Base-by-base conservation (phyloP, 352 stramenopile genomes). In the Phytophthora agathidicida region DNA sequence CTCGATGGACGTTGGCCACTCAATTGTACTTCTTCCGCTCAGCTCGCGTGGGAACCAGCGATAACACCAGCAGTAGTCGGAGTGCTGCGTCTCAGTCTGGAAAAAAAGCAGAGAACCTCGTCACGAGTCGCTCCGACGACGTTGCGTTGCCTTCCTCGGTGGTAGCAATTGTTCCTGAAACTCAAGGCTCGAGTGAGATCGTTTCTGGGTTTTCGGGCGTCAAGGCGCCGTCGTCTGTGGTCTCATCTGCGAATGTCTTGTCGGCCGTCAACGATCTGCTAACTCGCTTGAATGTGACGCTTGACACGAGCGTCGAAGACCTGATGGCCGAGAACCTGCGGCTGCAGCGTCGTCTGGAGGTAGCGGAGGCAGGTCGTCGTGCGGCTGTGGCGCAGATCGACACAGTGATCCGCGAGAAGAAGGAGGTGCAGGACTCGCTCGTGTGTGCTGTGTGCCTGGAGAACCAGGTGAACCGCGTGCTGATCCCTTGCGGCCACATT, bases 401-500 rank as follows among this genome's bases (percentile, higher is more conserved):
- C 36, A 65, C 74, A 5, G 82, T 76, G 17, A 73, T 89, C 20
- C 78, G 80, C 35, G 79, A 91, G 47, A 89, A 86, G 58, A 91
- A 88, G 55, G 84, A 92, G 13, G 70, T 77, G 16, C 64, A 87
- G 37, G 84, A 95, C 44, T 79, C 80, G 47, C 69, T 95, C 31
- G 69, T 86, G 28, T 95, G 86, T 56, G 80, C 80, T 19, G 84
- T 93, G 35, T 95, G 86, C 50, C 70, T 95, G 16, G 86, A 95
- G 56, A 81, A 85, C 59, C 73, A 89, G 36, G 86, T 95, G 44
- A 72, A 95, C 44, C 78, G 82, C 54, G 84, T 95, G 57, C 66
- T 95, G 19, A 84, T 93, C 24, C 84, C 86, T 20, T 94, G 86
- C 28, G 86, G 84, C 24, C 84, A 95, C 68, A 91, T 93, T 30